Conservation (phyloP, 1,284 basidiomycete species). For the Papiliotrema fonsecae region DNA sequence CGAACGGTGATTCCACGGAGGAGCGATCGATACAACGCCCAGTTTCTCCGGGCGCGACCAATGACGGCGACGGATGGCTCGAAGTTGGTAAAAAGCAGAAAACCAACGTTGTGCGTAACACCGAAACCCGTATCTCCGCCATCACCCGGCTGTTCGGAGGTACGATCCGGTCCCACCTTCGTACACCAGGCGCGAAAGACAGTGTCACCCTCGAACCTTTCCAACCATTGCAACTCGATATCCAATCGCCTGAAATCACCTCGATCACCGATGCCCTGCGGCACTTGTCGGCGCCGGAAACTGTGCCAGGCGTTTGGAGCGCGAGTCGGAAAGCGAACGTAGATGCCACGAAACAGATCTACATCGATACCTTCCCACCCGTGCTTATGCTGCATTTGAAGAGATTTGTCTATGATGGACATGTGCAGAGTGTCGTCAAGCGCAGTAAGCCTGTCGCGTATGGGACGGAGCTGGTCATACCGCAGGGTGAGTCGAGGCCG, state of each 20-base stretch:
- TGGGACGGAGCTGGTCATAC: conserved; percentile 70
- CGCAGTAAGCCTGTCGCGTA: conserved; percentile 77
- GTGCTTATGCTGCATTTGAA: conserved; percentile 90
- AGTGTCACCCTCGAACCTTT: conserved; percentile 89
- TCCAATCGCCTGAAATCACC: conserved; percentile 72
- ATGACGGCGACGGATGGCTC: conserved; percentile 61
- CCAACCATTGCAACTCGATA: conserved; percentile 83
- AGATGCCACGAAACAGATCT: conserved; percentile 82
- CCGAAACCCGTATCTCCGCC: conserved; percentile 75
- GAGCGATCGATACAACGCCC: conserved; percentile 42
- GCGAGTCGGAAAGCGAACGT: conserved; percentile 59
- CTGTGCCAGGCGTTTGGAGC: conserved; percentile 66
- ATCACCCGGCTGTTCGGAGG: conserved; percentile 91
- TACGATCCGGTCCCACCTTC: conserved; percentile 81
- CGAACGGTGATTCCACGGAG: conserved; percentile 48
- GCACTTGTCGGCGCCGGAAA: conserved; percentile 74
- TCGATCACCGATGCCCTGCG: conserved; percentile 79
- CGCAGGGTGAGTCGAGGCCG: conserved; percentile 53
- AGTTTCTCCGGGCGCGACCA: conserved; percentile 41
- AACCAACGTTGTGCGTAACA: conserved; percentile 72
- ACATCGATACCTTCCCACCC: conserved; percentile 78
- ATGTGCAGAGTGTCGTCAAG: conserved; percentile 61
- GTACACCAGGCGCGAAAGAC: conserved; percentile 75
- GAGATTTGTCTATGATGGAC: conserved; percentile 81
- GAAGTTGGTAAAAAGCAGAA: conserved; percentile 91